Evolutionary conservation across 176 grass and related monocot species (phyloP).

Genomic region (Juncus inflexus): DNA sequence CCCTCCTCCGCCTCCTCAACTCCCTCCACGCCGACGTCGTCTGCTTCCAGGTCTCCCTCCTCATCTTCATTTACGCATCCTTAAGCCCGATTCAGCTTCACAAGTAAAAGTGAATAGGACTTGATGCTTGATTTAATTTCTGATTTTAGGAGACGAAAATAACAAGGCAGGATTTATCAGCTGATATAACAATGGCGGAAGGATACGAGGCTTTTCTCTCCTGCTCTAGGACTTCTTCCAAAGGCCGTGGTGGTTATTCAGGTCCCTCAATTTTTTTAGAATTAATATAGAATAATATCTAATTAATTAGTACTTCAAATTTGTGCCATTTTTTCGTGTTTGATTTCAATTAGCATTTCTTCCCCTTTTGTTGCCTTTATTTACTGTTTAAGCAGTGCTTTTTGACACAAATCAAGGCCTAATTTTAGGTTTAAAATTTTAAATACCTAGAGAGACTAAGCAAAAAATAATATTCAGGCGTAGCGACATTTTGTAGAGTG

Average conservation of each 20-base stretch:
- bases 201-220: conserved; percentile 94
- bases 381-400: too few relatives aligned
- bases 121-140: too few relatives aligned
- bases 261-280: conserved; percentile 50
- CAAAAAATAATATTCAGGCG: conserved; percentile 33
- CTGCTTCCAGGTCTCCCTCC: conserved; percentile 70
- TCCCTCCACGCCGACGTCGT: conserved; percentile 88
- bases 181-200: conserved; percentile 70
- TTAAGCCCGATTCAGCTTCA: background rate
- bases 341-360: background rate
- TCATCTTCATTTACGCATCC: background rate
- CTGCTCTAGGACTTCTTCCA: conserved; percentile 54
- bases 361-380: too few relatives aligned
- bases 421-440: too few relatives aligned
- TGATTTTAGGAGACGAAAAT: conserved; percentile 75
- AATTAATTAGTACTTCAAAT: too few relatives aligned
- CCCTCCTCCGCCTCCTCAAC: conserved; percentile 83
- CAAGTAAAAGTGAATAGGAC: too few relatives aligned
- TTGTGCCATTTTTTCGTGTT: background rate
- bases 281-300: background rate
- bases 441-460: too few relatives aligned
- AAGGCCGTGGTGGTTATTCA: conserved; percentile 67
- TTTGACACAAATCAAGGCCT: too few relatives aligned
- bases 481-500: conserved; percentile 88
- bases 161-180: conserved; percentile 77